phyloP scores from a whole-genome alignment of 2,329 filamentous ascomycete species.

The Magnaporthiopsis rhizophila region DNA sequence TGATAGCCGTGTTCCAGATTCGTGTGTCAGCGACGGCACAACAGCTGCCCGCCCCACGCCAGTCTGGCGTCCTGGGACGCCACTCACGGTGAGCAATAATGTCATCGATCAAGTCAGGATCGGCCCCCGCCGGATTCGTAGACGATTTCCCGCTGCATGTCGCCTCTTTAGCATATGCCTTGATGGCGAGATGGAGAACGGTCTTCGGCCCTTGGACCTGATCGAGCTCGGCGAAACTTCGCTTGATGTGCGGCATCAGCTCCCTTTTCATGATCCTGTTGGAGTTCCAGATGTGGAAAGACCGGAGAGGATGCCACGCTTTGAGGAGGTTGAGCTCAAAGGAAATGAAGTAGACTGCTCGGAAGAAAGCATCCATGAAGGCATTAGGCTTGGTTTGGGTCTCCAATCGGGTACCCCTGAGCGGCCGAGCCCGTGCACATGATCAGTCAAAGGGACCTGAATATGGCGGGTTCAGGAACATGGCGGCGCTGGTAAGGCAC shows the following conservation, averaged over 20 bases:
- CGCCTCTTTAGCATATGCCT: constrained; percentile 16
- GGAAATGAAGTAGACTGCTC: neutral
- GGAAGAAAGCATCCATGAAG: neutral
- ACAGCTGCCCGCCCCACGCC: no score
- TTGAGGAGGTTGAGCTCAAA: neutral
- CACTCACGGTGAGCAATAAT: constrained; percentile 7
- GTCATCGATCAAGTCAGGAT: constrained; percentile 7
- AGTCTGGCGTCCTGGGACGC: no score
- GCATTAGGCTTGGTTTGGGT: neutral
- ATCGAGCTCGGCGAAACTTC: constrained; percentile 17
- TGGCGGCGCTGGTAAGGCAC: constrained; percentile 6
- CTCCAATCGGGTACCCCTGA: constrained; percentile 7
- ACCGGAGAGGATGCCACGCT: constrained; percentile 12
- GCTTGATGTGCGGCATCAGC: constrained; percentile 19
- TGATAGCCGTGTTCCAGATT: no score
- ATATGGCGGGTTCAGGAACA: neutral
- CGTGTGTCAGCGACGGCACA: no score
- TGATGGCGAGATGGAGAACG: constrained; percentile 20
- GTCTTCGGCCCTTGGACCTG: constrained; percentile 20
- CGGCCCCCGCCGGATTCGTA: neutral
- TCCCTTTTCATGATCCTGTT: constrained; percentile 20
- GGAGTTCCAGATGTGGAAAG: constrained; percentile 18
- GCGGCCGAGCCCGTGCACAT: neutral
- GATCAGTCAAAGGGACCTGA: no score
- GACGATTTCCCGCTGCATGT: neutral